Conservation (phyloP, 192 early-diverging fungal species). For the Irineochytrium annulatum region DNA sequence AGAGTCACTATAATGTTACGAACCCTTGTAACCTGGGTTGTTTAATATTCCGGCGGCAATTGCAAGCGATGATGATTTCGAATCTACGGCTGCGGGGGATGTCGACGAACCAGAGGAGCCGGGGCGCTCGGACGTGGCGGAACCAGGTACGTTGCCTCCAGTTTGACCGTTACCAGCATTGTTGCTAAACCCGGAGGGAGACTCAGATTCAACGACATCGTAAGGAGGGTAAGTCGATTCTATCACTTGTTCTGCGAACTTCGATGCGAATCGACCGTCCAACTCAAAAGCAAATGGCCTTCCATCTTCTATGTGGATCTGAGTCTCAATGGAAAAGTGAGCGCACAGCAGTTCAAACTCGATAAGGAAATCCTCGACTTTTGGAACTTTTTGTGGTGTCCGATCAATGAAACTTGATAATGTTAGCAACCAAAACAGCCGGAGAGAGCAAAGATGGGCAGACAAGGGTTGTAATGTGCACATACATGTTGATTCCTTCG, state of each 20-base stretch:
- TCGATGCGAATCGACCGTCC: slow-evolving; percentile 35
- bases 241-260: slow-evolving; percentile 31
- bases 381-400: slow-evolving; percentile 37
- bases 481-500: slow-evolving; percentile 43
- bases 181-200: too few species aligned
- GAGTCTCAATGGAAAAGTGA: slow-evolving; percentile 39
- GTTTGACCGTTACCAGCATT: too few species aligned
- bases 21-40: slow-evolving; percentile 23
- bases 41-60: slow-evolving; percentile 22
- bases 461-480: not conserved
- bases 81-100: slow-evolving; percentile 4
- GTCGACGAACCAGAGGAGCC: too few species aligned
- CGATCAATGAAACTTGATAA: slow-evolving; percentile 39
- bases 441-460: not conserved
- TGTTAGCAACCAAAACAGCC: not conserved
- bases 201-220: too few species aligned
- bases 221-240: slow-evolving; percentile 39
- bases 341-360: slow-evolving; percentile 49
- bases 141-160: too few species aligned
- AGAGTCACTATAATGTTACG: not conserved
- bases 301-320: slow-evolving; percentile 53
- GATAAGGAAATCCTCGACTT: slow-evolving; percentile 50
- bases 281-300: slow-evolving; percentile 53
- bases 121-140: too few species aligned
- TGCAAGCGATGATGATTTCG: slow-evolving; percentile 21